Conservation (phyloP, 2,329 filamentous ascomycete genomes). For the Botrytis deweyae region DNA sequence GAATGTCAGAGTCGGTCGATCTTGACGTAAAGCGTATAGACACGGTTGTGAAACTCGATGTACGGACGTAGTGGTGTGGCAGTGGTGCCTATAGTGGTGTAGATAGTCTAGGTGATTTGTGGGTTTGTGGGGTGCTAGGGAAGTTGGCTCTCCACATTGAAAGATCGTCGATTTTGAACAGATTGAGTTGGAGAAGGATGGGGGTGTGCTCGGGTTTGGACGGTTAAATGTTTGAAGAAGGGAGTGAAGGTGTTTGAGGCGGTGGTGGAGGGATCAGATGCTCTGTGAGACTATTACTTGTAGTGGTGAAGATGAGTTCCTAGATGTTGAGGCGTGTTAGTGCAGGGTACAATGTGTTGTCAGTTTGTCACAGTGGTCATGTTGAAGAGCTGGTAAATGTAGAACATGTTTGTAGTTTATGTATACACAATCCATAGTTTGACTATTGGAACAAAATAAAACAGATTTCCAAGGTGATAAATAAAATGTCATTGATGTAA, state of each 20-base stretch:
- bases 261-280: neutral
- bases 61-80: neutral
- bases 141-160: neutral
- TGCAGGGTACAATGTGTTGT: neutral
- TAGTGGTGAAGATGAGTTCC: neutral
- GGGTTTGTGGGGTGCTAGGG: slow-evolving; percentile 6
- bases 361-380: neutral
- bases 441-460: neutral
- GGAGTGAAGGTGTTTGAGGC: neutral
- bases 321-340: too few species aligned
- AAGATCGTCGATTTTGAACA: neutral
- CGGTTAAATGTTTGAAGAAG: neutral
- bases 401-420: neutral
- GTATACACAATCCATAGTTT: neutral
- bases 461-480: neutral
- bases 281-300: neutral
- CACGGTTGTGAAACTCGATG: neutral
- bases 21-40: slow-evolving; percentile 14
- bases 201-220: neutral
- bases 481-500: neutral
- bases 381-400: neutral
- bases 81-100: neutral
- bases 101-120: neutral
- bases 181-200: slow-evolving; percentile 1
- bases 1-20: neutral